Evolutionary conservation across 495 filamentous ascomycete genomes (phyloP), one percentile per base, ranked within the genome.

Genomic region (Podospora pseudoanserina): DNA sequence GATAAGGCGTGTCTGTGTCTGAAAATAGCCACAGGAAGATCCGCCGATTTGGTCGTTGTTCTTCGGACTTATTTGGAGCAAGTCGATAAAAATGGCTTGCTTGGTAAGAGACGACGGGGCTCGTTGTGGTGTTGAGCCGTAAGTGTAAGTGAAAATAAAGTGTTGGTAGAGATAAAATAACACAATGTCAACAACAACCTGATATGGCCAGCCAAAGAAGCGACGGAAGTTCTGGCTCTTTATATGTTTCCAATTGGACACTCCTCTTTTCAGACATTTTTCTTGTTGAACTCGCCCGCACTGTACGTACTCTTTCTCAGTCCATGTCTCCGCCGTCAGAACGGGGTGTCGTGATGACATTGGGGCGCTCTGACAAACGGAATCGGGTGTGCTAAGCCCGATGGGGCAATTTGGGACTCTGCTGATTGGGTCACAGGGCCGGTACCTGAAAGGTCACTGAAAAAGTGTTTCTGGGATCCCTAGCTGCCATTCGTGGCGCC

Each of bases 391-490:
- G 9, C 70, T 76, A 77, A 70, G 60, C 74, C 68, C 66, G 63
- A 71, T 76, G 59, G 66, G 72, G 75, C 56, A 76, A 65, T 27
- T 70, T 13, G 20, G 34, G 64, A 53, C 65, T 66, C 74, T 70
- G 73, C 71, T 78, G 71, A 75, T 75, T 78, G 73, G 75, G 72
- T 77, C 75, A 76, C 74, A 68, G 63, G 72, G 65, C 27, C 65
- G 61, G 76, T 78, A 73, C 75, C 76, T 78, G 73, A 74, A 73
- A 60, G 53, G 56, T 64, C 39, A 53, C 54, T 53, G 60, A 63
- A 58, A 65, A 59, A 63, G 49, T 64, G 66, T 70, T 65, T 68
- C 70, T 55, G 53, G 57, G 60, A 34, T 61, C 54, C 62, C 65
- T 54, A 54, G 26, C 64, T 62, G 56, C 66, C 53, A 69, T 65